Evolutionary conservation across 106 monocot species (phyloP), one percentile per base, ranked within the genome.

Genomic region (Hemerocallis citrina): DNA sequence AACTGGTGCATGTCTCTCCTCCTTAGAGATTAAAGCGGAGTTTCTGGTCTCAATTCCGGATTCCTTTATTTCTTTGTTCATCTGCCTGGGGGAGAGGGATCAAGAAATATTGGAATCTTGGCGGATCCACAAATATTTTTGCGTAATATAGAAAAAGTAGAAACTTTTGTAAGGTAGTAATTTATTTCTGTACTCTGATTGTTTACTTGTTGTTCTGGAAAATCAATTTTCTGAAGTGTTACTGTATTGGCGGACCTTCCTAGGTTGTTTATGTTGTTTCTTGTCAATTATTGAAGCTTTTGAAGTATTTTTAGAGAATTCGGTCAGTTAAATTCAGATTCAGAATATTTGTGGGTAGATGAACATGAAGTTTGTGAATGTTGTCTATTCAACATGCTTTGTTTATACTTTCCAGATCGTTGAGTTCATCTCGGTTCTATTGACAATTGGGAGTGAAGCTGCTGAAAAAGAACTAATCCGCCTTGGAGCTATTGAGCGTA

Each of bases 381-480:
- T 25, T 36, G 34, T 49, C 19, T 16, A 36, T 35, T n/a, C 8
- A 35, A 55, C 19, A 34, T 14, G n/a, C 14, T 49, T 35, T 24
- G 49, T 25, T 71, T 16, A 50, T 64, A 8, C 17, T 29, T 64
- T 64, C 31, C 87, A 98, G 96, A 82, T 98, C 70, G 96, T 98
- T 35, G 91, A 98, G 75, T 98, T 98, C 75, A 98, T 98, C 50
- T 87, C 96, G 28, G 96, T 98, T 69, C 59, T 98, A 41, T 71
- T 88, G 57, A 72, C 81, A 55, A 80, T 79, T 67, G 79, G 87
- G 54, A 91, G 74, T 62, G 96, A 91, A 65, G 70, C 81, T 64
- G 87, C 81, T 37, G 91, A 91, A 38, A 81, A 68, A 27, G 81
- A 81, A 67, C 60, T 98, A 54, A 77, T 91, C 34, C 74, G 46